Percentiles rank a stretch among this genome's conserved stretches.
Evolutionary conservation across 2,329 filamentous ascomycete genomes (phyloP).

Genomic region (Clarireedia homoeocarpa): DNA sequence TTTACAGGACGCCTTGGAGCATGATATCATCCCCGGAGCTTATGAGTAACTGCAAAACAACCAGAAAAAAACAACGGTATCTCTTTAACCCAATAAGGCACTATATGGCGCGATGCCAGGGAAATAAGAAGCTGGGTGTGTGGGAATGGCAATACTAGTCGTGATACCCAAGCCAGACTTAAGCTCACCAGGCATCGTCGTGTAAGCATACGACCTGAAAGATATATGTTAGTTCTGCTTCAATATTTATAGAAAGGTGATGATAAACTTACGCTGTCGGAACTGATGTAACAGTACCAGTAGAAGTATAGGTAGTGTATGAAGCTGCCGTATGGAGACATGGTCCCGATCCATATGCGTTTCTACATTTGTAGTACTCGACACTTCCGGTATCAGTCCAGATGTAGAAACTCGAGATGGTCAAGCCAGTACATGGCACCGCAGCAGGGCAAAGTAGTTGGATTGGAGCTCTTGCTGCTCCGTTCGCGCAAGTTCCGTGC

Average conservation of each 20-base stretch:
- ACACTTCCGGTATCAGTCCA: constrained; percentile 40
- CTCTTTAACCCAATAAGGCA: constrained; percentile 10
- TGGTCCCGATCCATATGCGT: constrained; percentile 40
- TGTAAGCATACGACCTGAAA: constrained; percentile 13
- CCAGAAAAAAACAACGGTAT: background rate
- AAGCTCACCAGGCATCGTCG: constrained; percentile 20
- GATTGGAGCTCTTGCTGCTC: constrained; percentile 40
- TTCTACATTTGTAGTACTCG: constrained; percentile 39
- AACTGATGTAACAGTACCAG: constrained; percentile 7
- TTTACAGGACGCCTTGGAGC: background rate
- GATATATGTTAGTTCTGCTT: background rate
- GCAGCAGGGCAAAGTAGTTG: constrained; percentile 43
- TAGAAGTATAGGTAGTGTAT: constrained; percentile 13
- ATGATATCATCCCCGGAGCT: no score
- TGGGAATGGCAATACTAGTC: constrained; percentile 18
- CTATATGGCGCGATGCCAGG: constrained; percentile 14
- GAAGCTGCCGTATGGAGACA: constrained; percentile 32
- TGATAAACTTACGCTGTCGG: constrained; percentile 9
- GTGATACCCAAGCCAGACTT: constrained; percentile 15
- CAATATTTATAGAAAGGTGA: background rate
- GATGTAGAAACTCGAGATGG: constrained; percentile 43
- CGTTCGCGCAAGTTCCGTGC: constrained; percentile 43
- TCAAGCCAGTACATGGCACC: constrained; percentile 45
- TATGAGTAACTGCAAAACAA: no score
- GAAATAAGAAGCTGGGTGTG: constrained; percentile 14